Base-by-base conservation (phyloP, 345 rosid species). In the Populus ilicifolia region DNA sequence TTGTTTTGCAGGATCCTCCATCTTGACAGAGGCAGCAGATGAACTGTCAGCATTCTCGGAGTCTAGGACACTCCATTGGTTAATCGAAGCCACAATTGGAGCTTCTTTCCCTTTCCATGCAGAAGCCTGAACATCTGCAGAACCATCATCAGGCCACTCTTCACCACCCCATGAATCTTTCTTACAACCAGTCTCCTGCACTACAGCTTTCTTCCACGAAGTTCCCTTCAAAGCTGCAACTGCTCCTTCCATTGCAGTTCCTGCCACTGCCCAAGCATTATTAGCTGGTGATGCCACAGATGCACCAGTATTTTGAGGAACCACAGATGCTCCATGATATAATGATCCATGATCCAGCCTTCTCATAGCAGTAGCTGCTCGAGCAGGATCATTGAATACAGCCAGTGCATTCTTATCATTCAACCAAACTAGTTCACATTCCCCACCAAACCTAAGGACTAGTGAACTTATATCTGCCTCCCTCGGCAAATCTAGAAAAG, bases 331-430 rank as follows among this genome's bases (percentile, higher is more conserved):
- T 52, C 99, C 99, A 13, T 85, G 75, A 82, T 96, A 96, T 33
- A 81, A 86, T 36, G 98, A 92, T 72, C 91, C 98, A 67, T 93
- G 96, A 71, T 93, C 99, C 84, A 93, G 82, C 82, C 99, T 92
- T 88, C 99, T 91, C 94, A 94, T 85, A 16, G 99, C 99, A 70
- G 99, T 96, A 62, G 97, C 97, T n/a, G 99, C 99, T 71, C 98
- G 89, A 16, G 94, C 92, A 18, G 95, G 98, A 78, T 93, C 99
- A 52, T 82, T 87, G 72, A 95, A 95, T 27, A 93, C 94, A 1
- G 97, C 98, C 83, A 95, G 78, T 29, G 97, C 98, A 74, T 96
- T 93, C 88, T 93, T 93, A 83, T 93, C 98, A 75, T 92, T 93
- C 84, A 95, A 82, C 99, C 97, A 93, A 67, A 95, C 87, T 69